Base-by-base conservation (phyloP, 1,284 basidiomycete species). In the Naganishia sp. region DNA sequence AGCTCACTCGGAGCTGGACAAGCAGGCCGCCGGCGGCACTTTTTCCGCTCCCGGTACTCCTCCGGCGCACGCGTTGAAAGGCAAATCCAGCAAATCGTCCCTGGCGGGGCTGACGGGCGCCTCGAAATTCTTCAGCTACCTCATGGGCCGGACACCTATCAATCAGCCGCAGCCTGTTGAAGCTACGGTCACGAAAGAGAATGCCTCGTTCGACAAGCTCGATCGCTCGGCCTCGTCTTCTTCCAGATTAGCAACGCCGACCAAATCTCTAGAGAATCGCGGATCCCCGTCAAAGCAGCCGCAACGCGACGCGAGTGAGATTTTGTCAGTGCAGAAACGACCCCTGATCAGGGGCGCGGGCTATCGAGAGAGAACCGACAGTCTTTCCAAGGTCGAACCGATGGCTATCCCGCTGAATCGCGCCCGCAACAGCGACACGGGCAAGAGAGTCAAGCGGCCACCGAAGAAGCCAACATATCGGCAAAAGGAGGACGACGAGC, bases 31-130 rank as follows among this genome's bases (percentile, higher is more conserved):
- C 2, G 76, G 75, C 1, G 77, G 77, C 2, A 70, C 73, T 1
- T 75, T 76, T 0, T 77, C 77, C 1, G 76, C 77, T 0, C 72
- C 69, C 51, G 47, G 71, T 0, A 75, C 75, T 0, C 74, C 76
- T 0, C 71, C 66, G 18, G 73, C 72, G 57, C 71, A 70, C 28
- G 21, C 41, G 6, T 68, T 79, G 6, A 74, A 74, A 28, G 72
- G 63, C 31, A 73, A 79, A 52, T 62, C 71, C 21, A 79, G 77
- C 63, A 72, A 71, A 58, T 72, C 74, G 21, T 77, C 77, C 0
- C 74, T 78, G 42, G 74, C 71, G 0, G 71, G 71, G 39, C 69
- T 73, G 10, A 71, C 77, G 46, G 76, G 74, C 0, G 72, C 71
- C 4, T 65, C 56, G 25, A 50, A 51, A 31, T 56, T 61, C 18